phyloP scores from a whole-genome alignment of 1,284 basidiomycete genomes.

The Schizophyllum amplum region DNA sequence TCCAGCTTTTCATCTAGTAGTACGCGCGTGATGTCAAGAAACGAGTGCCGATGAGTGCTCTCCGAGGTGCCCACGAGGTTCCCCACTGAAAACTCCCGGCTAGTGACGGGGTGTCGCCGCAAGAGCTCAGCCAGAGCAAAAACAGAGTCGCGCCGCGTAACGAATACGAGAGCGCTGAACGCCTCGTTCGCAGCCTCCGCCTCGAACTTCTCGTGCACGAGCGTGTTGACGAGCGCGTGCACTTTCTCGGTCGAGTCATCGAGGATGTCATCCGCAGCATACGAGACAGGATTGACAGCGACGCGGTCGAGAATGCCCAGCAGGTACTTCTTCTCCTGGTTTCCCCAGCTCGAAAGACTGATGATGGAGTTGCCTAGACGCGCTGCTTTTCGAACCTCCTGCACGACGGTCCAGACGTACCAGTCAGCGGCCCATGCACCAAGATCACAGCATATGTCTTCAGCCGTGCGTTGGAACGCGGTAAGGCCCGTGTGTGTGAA shows the following conservation, averaged over 20 bases:
- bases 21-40: slow-evolving; percentile 61
- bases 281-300: slow-evolving; percentile 34
- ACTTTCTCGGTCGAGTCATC: slow-evolving; percentile 49
- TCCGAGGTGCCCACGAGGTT: slow-evolving; percentile 58
- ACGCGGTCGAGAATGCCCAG: slow-evolving; percentile 37
- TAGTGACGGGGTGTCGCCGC: slow-evolving; percentile 44
- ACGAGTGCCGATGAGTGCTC: slow-evolving; percentile 42
- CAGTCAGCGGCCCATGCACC: slow-evolving; percentile 71
- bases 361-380: slow-evolving; percentile 42
- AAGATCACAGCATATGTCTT: slow-evolving; percentile 49
- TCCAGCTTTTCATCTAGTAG: slow-evolving; percentile 42
- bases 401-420: slow-evolving; percentile 54
- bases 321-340: slow-evolving; percentile 54
- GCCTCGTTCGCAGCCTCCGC: slow-evolving; percentile 42
- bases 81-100: slow-evolving; percentile 44
- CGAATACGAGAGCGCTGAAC: slow-evolving; percentile 69
- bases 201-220: slow-evolving; percentile 47
- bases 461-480: slow-evolving; percentile 48
- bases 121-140: slow-evolving; percentile 57
- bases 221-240: slow-evolving; percentile 41
- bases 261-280: slow-evolving; percentile 39
- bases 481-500: slow-evolving; percentile 59
- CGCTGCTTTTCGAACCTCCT: slow-evolving; percentile 37
- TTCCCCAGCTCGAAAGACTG: slow-evolving; percentile 34
- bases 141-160: slow-evolving; percentile 64